These are phyloP conservation scores for Entophlyctis luteolus DNA, from an alignment of 192 early-diverging fungal genomes.

Conservation along the genomic window DNA sequence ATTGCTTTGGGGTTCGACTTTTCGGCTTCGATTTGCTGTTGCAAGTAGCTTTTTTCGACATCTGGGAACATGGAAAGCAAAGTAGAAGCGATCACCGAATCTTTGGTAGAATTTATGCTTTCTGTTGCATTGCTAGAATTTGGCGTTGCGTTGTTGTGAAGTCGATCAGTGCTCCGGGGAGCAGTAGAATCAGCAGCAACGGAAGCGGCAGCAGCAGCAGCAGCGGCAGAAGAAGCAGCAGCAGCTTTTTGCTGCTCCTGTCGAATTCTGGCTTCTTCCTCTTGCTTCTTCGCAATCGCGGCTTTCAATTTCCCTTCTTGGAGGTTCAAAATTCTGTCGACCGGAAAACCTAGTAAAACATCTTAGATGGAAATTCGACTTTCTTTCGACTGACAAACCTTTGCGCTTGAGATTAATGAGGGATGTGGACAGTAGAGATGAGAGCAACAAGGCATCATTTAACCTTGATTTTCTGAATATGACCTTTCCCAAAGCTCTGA, in stretches of 20 bases:
- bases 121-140: too few species aligned
- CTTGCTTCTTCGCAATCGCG: slow-evolving; percentile 41
- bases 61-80: slow-evolving; percentile 59
- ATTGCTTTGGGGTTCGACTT: slow-evolving; percentile 39
- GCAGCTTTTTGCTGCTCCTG: slow-evolving; percentile 31
- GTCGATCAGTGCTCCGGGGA: too few species aligned
- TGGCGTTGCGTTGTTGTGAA: too few species aligned
- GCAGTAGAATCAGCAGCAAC: too few species aligned
- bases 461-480: slow-evolving; percentile 65
- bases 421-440: slow-evolving; percentile 69
- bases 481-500: slow-evolving; percentile 59
- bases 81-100: slow-evolving; percentile 35
- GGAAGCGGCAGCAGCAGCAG: slow-evolving; percentile 18
- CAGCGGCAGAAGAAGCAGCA: neutral
- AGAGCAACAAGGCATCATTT: slow-evolving; percentile 74
- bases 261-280: slow-evolving; percentile 28
- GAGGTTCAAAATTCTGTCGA: slow-evolving; percentile 58
- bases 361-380: neutral
- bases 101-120: too few species aligned
- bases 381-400: slow-evolving; percentile 24
- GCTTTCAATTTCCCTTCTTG: slow-evolving; percentile 36
- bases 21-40: slow-evolving; percentile 45
- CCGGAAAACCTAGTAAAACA: slow-evolving; percentile 47
- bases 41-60: slow-evolving; percentile 56
- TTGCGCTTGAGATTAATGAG: slow-evolving; percentile 66